Evolutionary conservation across 371 early-diverging fungal species (phyloP), one percentile per base, ranked within the genome.

Genomic region (Choanephora cucurbitarum): DNA sequence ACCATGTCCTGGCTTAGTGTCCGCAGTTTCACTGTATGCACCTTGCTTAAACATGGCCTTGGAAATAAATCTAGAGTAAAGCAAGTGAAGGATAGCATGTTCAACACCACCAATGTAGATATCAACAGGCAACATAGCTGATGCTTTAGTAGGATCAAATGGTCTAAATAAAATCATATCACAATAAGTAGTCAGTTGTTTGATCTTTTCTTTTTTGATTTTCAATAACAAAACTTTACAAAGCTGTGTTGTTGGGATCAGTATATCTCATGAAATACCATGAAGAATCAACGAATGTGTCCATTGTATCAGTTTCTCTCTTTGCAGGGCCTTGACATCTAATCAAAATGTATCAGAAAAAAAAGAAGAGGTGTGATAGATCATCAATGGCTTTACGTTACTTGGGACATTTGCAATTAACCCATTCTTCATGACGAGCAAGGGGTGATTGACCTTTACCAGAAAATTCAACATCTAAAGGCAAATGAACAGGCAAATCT

Each of bases 211-310:
- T n/a, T n/a, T n/a, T n/a, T n/a, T n/a, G n/a, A n/a, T n/a, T n/a
- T 28, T 43, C 31, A 11, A 42, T 42, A 19, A 31, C 1, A 21
- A 21, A 7, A 22, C 5, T 70, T 60, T 78, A 78, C 70, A 77
- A 45, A 0, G 48, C 41, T 10, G 54, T 60, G 64, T 95, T 95
- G 4, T 87, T 74, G 1, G 94, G 79, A 61, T 96, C 95, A 1
- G 86, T 66, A 58, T 81, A 93, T 53, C 96, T 80, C 70, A 96
- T 69, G 75, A 86, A 97, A 64, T 97, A 97, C 96, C 96, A 97
- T 0, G 96, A 91, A 0, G 95, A 95, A 62, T 96, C 97, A 6
- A 96, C 93, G 80, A 96, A 97, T 6, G 96, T 96, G 64, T 96
- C 96, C 91, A 97, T 94, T 0, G 96, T 95, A 58, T 97, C 96